Evolutionary conservation across 495 filamentous ascomycete species (phyloP), one percentile per base, ranked within the genome.

Genomic region (Hypoxylon crocopeplum): DNA sequence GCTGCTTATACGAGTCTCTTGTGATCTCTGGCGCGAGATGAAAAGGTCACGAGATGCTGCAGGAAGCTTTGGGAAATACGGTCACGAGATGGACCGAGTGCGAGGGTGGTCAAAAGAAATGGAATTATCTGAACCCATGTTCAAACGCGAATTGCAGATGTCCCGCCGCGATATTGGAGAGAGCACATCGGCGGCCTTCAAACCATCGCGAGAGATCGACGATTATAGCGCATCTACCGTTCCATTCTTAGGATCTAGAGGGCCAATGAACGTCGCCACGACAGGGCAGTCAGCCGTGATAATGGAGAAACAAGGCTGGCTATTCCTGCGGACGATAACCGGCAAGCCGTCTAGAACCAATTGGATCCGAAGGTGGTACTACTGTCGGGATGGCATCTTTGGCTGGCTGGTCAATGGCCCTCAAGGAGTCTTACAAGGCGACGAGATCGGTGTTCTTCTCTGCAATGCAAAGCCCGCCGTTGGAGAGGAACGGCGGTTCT

Each of bases 311-410:
- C 95, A 98, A 75, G 91, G 94, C 5, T 98, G 94, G 94, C 70
- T 98, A 19, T 92, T 91, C 69, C 70, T 97, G 64, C 81, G 91
- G 44, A 91, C 88, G 0, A 68, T 93, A 8, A 87, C 89, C 8
- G 92, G 92, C 13, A 97, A 97, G 68, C 93, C 94, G 0, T 88
- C 91, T 11, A 79, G 93, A 57, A 91, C 91, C 1, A 79, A 84
- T 13, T 98, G 94, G 94, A 82, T 93, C 7, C 81, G 91, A 50
- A 82, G 93, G 22, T 98, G 95, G 95, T 96, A 92, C 64, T 98
- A 93, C 67, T 84, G 97, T 45, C 92, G 93, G 56, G 87, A 93
- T 67, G 93, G 95, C 27, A 92, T 98, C 39, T 98, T 98, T 72
- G 95, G 94, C 5, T 98, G 93, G 84, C 82, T 98, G 8, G 84